Evolutionary conservation across 805 yeast genomes (phyloP).

Genomic region (Candida ortonii): DNA sequence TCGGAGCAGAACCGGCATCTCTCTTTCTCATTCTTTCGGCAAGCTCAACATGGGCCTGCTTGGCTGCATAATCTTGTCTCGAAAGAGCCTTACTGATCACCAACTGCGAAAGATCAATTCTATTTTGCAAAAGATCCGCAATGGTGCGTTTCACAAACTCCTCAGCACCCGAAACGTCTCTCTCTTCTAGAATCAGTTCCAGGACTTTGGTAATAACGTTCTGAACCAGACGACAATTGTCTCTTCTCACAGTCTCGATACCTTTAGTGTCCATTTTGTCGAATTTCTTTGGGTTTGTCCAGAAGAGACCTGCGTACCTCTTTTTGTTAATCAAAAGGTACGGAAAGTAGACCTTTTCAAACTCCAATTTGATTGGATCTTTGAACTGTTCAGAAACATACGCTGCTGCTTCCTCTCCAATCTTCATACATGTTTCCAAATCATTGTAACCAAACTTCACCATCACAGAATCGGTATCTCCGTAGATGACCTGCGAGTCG

Average conservation of each 20-base stretch:
- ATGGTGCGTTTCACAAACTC: slow-evolving; percentile 81
- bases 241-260: slow-evolving; percentile 96
- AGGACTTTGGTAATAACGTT: slow-evolving; percentile 90
- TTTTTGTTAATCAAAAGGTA: slow-evolving; percentile 91
- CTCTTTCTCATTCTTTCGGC: slow-evolving; percentile 95
- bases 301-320: slow-evolving; percentile 93
- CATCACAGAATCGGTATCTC: slow-evolving; percentile 99
- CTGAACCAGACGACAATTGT: slow-evolving; percentile 91
- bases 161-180: slow-evolving; percentile 84
- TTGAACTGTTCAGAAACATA: slow-evolving; percentile 75
- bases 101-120: slow-evolving; percentile 87
- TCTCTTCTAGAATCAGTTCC: slow-evolving; percentile 77
- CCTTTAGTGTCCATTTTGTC: slow-evolving; percentile 99
- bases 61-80: slow-evolving; percentile 86
- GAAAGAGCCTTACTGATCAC: slow-evolving; percentile 93
- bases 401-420: slow-evolving; percentile 94
- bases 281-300: slow-evolving; percentile 90
- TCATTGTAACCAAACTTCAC: slow-evolving; percentile 89
- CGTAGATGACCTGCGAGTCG: slow-evolving; percentile 90
- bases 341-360: slow-evolving; percentile 95
- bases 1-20: slow-evolving; percentile 97
- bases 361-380: slow-evolving; percentile 89
- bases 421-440: slow-evolving; percentile 76
- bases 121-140: slow-evolving; percentile 84
- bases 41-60: slow-evolving; percentile 95